These are phyloP conservation scores for Phalaenopsis equestris DNA, from an alignment of 106 monocot genomes.

Conservation along the genomic window DNA sequence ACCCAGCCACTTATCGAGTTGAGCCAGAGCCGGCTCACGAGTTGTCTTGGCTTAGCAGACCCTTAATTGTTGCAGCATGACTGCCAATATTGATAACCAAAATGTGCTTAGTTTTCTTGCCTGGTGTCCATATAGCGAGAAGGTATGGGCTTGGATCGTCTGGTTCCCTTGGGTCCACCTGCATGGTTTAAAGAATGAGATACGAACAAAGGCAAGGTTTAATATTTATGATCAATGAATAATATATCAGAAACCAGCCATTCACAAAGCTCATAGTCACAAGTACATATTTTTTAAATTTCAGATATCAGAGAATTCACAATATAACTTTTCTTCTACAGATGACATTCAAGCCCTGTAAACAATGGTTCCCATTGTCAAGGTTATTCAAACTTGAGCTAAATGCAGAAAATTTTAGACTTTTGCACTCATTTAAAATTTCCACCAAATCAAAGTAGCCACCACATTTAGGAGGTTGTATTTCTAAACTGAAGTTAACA, in stretches of 20 bases:
- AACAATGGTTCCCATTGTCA: neutral
- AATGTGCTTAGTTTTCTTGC: constrained; percentile 15
- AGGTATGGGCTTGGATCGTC: constrained; percentile 56
- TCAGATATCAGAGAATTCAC: neutral
- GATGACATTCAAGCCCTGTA: neutral
- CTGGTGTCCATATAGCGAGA: constrained; percentile 58
- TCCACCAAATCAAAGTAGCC: neutral
- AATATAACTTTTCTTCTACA: neutral
- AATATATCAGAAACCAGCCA: neutral
- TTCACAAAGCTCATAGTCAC: neutral
- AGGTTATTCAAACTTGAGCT: neutral
- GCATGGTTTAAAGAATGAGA: neutral
- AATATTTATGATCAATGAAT: neutral
- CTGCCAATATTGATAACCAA: neutral
- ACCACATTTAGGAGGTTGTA: neutral
- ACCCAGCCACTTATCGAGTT: no score
- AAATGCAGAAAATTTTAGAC: neutral
- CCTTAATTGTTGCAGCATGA: neutral
- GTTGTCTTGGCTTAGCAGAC: no score
- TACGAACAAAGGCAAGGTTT: neutral
- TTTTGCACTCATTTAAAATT: neutral
- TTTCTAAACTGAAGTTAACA: neutral
- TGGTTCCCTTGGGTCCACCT: constrained; percentile 41
- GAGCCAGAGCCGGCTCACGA: no score
- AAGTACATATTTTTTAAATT: neutral